These are phyloP conservation scores for Rosa persica DNA, from an alignment of 306 rosid genomes.

Conservation along the genomic window DNA sequence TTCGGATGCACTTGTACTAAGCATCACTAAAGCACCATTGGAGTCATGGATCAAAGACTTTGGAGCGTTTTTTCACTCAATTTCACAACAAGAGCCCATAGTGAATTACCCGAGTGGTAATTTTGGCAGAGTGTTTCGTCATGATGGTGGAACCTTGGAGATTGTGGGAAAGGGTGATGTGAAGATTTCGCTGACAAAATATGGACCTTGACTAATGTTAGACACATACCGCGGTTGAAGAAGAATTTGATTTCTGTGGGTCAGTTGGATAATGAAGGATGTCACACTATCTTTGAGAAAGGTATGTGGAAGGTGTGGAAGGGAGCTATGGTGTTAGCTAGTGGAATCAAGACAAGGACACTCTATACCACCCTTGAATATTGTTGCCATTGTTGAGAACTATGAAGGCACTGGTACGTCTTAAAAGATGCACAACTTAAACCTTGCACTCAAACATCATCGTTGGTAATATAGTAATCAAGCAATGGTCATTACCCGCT, in stretches of 20 bases:
- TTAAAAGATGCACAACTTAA: too few species aligned
- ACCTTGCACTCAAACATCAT: too few species aligned
- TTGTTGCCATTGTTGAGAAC: neutral
- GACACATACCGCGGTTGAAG: neutral
- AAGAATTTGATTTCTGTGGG: neutral
- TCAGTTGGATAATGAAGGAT: neutral
- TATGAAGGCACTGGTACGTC: neutral
- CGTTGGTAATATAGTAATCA: too few species aligned
- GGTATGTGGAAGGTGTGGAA: neutral
- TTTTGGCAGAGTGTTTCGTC: neutral
- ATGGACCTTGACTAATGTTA: neutral
- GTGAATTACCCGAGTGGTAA: neutral
- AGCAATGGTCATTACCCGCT: too few species aligned
- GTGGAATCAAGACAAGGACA: neutral
- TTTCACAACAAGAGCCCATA: neutral
- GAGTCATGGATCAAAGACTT: neutral
- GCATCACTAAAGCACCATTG: too few species aligned
- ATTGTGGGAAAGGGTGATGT: neutral
- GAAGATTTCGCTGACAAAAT: neutral
- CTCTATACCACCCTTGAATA: neutral
- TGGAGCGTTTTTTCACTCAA: slow-evolving; percentile 8
- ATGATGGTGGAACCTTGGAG: neutral
- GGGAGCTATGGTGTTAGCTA: neutral
- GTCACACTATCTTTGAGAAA: neutral
- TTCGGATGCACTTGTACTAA: too few species aligned